Evolutionary conservation across 176 grass and related monocot species (phyloP).

Genomic region (Juncus effusus): DNA sequence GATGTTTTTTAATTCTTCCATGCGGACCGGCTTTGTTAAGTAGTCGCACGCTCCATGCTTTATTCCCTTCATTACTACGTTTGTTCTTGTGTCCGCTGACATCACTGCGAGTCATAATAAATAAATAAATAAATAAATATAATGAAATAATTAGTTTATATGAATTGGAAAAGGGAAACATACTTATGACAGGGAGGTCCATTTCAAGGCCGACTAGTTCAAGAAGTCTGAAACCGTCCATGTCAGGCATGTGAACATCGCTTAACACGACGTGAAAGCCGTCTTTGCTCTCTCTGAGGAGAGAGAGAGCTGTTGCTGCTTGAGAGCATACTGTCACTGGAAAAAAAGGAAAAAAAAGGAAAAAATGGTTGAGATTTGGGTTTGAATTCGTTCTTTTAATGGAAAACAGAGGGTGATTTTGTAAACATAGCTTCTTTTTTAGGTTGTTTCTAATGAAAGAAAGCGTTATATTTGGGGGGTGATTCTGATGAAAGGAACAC

Average conservation of each 20-base stretch:
- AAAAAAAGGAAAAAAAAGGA: slow-evolving; percentile 4
- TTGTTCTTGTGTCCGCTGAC: slow-evolving; percentile 88
- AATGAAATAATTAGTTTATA: too few relatives aligned
- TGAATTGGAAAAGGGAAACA: slow-evolving; percentile 37
- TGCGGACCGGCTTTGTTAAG: slow-evolving; percentile 88
- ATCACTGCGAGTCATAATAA: slow-evolving; percentile 69
- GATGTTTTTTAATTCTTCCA: slow-evolving; percentile 97
- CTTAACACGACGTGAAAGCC: slow-evolving; percentile 94
- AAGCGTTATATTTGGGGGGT: too few relatives aligned
- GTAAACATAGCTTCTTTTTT: too few relatives aligned
- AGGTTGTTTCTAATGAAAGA: too few relatives aligned
- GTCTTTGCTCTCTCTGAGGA: slow-evolving; percentile 82
- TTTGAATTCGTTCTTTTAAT: too few relatives aligned
- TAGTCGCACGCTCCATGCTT: slow-evolving; percentile 97
- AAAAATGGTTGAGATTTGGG: too few relatives aligned
- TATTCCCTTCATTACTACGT: slow-evolving; percentile 98
- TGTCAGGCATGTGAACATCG: slow-evolving; percentile 99
- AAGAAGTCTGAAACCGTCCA: slow-evolving; percentile 92
- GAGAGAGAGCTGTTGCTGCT: slow-evolving; percentile 65
- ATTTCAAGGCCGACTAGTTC: slow-evolving; percentile 96
- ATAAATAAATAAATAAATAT: slow-evolving; percentile 18
- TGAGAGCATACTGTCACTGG: slow-evolving; percentile 84
- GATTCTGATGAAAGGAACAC: background rate
- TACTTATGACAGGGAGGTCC: slow-evolving; percentile 99
- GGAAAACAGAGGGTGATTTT: too few relatives aligned